phyloP scores from a whole-genome alignment of 1,284 basidiomycete genomes.

The Somion occarium region DNA sequence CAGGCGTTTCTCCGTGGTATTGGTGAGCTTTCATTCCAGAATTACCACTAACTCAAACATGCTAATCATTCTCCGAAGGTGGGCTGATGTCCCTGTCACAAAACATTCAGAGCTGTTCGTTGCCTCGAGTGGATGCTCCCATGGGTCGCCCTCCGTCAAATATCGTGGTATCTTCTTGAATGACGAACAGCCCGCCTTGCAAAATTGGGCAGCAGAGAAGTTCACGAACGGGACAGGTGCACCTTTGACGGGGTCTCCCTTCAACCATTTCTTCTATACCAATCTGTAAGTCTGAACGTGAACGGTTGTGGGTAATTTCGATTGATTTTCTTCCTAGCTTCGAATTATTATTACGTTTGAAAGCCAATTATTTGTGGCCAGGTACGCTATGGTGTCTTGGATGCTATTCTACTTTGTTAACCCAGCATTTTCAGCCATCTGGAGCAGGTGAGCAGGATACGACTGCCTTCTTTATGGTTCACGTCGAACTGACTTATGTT shows the following conservation, averaged over 20 bases:
- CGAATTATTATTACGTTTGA: constrained; percentile 63
- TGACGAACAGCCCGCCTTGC: constrained; percentile 32
- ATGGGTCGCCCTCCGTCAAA: constrained; percentile 65
- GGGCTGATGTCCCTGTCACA: constrained; percentile 62
- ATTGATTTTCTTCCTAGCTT: constrained; percentile 34
- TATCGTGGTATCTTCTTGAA: constrained; percentile 62
- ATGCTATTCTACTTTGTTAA: background rate
- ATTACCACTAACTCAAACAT: no score
- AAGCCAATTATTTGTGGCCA: constrained; percentile 69
- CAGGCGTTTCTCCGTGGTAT: constrained; percentile 61
- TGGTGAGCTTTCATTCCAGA: constrained; percentile 40
- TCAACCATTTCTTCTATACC: constrained; percentile 62
- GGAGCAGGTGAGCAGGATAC: constrained; percentile 31
- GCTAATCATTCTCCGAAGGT: constrained; percentile 32
- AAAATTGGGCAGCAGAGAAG: constrained; percentile 56
- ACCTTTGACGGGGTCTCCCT: constrained; percentile 44
- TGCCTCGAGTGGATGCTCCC: constrained; percentile 44
- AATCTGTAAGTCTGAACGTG: constrained; percentile 36
- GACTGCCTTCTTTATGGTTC: background rate
- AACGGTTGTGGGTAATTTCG: background rate
- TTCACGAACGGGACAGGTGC: constrained; percentile 62
- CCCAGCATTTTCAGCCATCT: constrained; percentile 31
- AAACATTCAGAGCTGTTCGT: constrained; percentile 47
- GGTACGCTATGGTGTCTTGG: constrained; percentile 28
- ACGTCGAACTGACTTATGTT: background rate